These are phyloP conservation scores for Seminavis robusta DNA, from an alignment of 108 stramenopile genomes.

Conservation along the genomic window DNA sequence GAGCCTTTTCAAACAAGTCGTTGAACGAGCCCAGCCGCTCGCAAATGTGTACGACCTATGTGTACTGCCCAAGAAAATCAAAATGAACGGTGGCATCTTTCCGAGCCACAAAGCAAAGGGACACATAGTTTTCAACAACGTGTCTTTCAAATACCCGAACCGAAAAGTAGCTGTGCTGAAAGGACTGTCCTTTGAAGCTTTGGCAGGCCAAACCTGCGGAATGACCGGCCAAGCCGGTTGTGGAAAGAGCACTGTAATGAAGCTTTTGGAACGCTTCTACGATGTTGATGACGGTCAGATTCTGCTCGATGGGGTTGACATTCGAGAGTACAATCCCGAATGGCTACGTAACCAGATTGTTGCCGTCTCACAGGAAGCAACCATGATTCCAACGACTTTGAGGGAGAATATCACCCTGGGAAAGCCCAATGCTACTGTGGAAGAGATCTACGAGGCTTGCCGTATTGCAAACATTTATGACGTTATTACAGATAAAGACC, in stretches of 20 bases:
- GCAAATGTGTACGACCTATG: too few relatives aligned
- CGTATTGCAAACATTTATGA: constrained; percentile 87
- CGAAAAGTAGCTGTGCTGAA: constrained; percentile 59
- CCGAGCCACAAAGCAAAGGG: too few relatives aligned
- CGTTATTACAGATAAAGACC: constrained; percentile 71
- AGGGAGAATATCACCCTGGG: constrained; percentile 91
- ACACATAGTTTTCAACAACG: constrained; percentile 53
- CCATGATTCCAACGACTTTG: constrained; percentile 88
- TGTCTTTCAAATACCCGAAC: constrained; percentile 83
- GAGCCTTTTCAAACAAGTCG: too few relatives aligned
- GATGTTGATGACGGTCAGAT: constrained; percentile 73
- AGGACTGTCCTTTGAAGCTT: constrained; percentile 50
- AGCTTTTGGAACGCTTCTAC: constrained; percentile 82
- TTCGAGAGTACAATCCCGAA: constrained; percentile 73
- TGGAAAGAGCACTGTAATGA: constrained; percentile 64
- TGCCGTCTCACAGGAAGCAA: constrained; percentile 91
- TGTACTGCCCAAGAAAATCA: too few relatives aligned
- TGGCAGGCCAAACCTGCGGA: constrained; percentile 45
- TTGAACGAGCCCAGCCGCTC: too few relatives aligned
- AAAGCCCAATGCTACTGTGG: constrained; percentile 44
- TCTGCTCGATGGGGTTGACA: constrained; percentile 81
- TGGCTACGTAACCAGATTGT: constrained; percentile 80
- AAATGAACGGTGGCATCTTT: too few relatives aligned
- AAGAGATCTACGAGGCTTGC: constrained; percentile 82
- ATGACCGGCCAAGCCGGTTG: constrained; percentile 74